Evolutionary conservation across 2,329 filamentous ascomycete species (phyloP), one percentile per base, ranked within the genome.

Genomic region (Paraphoma chrysanthemicola): DNA sequence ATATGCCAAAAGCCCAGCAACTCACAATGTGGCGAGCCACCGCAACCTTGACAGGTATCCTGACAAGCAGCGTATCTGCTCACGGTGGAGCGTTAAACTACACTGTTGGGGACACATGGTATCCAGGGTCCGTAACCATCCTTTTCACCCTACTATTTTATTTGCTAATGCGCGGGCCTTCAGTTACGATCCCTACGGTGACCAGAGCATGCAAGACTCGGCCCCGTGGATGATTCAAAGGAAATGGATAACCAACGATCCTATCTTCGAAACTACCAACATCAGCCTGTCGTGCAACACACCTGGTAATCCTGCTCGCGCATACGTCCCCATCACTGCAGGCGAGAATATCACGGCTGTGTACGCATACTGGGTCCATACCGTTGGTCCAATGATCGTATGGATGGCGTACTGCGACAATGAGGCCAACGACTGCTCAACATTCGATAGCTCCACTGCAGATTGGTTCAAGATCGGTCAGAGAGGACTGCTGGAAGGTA

Each of bases 391-490:
- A 0, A 72, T 73, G 68, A 61, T 72, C 30, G 63, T 57, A 3
- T 72, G 69, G 69, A 59, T 73, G 46, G 56, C 70, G 9, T 57
- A 60, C 62, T 73, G 69, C 62, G 18, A 54, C 33, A 55, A 56
- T 44, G 46, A 28, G 1, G 31, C 38, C 17, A 65, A 64, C 48
- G 59, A 67, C 53, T 72, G 70, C 53, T 7, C 6, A 4, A 63
- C 57, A 1, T 62, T 66, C 48, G 53, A 68, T 51, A 44, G 62
- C 6, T 51, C 51, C 0, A 56, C 42, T 2, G 61, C 57, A 4
- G 41, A 51, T 3, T 73, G 70, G 70, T 73, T 73, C 56, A 73
- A 73, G 57, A 71, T 73, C 29, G 69, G 61, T 0, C 53, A 73
- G 47, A 55, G 52, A 14, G 70, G 70, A 0, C 38, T 73, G 6